Conservation (phyloP, 202 grass and related monocot species). For the Carex sylvatica region DNA sequence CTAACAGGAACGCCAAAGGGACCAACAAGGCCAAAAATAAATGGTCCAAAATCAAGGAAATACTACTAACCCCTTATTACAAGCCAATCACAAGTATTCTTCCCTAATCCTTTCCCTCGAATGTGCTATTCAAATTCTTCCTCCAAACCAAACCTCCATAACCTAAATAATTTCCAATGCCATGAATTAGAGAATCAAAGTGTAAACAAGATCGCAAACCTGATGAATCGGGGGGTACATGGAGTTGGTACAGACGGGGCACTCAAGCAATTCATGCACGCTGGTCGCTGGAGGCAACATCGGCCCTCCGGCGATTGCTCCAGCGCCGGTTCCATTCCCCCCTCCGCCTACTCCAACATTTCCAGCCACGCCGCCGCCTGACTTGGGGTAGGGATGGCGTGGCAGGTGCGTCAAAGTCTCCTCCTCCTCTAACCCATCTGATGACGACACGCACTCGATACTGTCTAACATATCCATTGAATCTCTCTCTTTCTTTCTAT, state of each 20-base stretch:
- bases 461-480: conserved; percentile 47
- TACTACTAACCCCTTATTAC: neutral
- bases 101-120: neutral
- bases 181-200: neutral
- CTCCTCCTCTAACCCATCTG: conserved; percentile 57
- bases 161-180: neutral
- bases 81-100: neutral
- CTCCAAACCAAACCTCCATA: neutral
- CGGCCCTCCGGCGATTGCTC: conserved; percentile 8
- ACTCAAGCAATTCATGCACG: conserved; percentile 72
- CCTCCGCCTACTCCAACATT: neutral
- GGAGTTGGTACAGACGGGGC: conserved; percentile 79
- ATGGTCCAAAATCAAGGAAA: neutral
- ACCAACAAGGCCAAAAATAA: neutral
- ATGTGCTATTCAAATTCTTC: neutral
- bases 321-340: conserved; percentile 14
- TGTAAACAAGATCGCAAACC: conserved; percentile 27
- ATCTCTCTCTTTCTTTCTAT: neutral
- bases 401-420: conserved; percentile 31
- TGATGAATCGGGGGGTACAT: conserved; percentile 84
- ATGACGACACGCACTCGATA: conserved; percentile 68
- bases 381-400: conserved; percentile 39
- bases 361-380: neutral
- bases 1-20: neutral
- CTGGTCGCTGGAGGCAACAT: conserved; percentile 47